Evolutionary conservation across 768 basidiomycete genomes (phyloP), one percentile per base, ranked within the genome.

Genomic region (Gymnopilus dilepis): DNA sequence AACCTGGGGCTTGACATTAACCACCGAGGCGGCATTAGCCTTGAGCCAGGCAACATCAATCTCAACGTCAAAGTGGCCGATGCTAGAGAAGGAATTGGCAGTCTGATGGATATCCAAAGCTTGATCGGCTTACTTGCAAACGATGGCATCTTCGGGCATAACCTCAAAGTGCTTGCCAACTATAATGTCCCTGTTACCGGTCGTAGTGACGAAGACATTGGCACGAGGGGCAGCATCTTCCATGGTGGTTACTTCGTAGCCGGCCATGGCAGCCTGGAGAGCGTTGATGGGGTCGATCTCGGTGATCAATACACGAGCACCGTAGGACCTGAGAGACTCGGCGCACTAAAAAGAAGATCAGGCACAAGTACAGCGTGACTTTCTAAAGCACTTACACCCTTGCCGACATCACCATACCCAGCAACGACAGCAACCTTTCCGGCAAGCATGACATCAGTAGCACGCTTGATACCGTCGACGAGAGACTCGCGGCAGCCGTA

Each of bases 221-320:
- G 86, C 75, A 34, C 91, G 88, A 61, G 86, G 83, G 45, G 97
- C 97, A 65, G 94, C 95, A 37, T 97, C 95, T 72, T 99, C 97
- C 96, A 99, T 98, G 58, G 96, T 98, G 61, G 90, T 91, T 61
- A 99, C 97, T 78, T 99, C 97, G 76, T 95, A 99, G 59, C 97
- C 97, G 72, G 95, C 95, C 97, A 99, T 99, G 58, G 96, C 97
- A 68, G 97, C 97, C 77, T 99, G 97, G 61, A 99, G 91, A 52
- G 97, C 97, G 76, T 99, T 99, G 89, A 99, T 99, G 65, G 97
- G 97, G 80, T 99, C 97, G 74, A 99, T 97, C 78, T 99, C 97
- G 65, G 97, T 98, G 73, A 99, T 76, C 69, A 99, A 70, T 42
- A 99, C 97, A 71, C 97, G 96, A 65, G 95, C 89, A 74, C 97